Evolutionary conservation across 2,329 filamentous ascomycete genomes (phyloP), one percentile per base, ranked within the genome.

Genomic region (Xylogone sp.): DNA sequence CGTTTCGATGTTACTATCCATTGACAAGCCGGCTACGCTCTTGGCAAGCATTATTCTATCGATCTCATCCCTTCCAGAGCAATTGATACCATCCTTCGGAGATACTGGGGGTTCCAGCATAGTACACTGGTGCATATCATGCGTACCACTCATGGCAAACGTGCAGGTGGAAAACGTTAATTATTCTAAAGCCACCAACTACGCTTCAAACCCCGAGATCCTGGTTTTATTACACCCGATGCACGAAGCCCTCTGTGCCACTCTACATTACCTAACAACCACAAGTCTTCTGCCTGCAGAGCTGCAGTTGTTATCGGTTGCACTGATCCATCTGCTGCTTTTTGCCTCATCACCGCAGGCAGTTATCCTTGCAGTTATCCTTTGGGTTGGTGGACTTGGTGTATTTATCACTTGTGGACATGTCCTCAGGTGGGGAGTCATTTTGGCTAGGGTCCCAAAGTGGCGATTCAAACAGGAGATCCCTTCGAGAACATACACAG

Each of bases 211-310:
- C 7, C 57, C 52, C 1, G 69, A 74, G 42, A 60, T 62, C 1
- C 55, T 69, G 8, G 57, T 80, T 22, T 73, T 88, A 51, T 69
- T 97, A 51, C 96, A 93, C 65, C 90, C 93, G 16, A 74, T 97
- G 43, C 92, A 97, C 63, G 87, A 89, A 68, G 84, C 84, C 24
- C 73, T 96, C 21, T 83, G 89, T 64, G 75, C 79, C 24, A 82
- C 88, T 24, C 68, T 97, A 51, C 83, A 89, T 61, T 85, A 88
- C 65, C 78, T 97, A 56, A 93, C 92, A 1, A 93, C 90, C 0
- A 96, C 91, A 1, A 97, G 92, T 68, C 78, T 97, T 42, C 76
- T 97, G 48, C 81, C 87, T 1, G 85, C 94, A 4, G 94, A 99
- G 68, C 77, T 97, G 42, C 90, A 97, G 62, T 76, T 99, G 9